Conservation (phyloP, 495 filamentous ascomycete genomes). For the Lophium mytilinum region DNA sequence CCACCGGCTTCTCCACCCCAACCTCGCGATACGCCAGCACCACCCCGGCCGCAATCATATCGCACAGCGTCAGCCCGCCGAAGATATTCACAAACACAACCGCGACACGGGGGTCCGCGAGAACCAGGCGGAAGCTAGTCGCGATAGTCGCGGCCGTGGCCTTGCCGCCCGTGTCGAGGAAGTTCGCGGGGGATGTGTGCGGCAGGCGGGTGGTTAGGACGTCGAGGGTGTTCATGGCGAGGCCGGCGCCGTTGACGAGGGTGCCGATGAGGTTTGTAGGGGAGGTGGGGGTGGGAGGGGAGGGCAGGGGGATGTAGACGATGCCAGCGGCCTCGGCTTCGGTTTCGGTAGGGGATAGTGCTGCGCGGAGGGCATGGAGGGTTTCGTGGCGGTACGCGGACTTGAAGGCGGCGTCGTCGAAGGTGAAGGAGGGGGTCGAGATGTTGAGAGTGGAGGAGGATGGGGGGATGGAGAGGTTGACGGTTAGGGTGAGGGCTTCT, state of each 20-base stretch:
- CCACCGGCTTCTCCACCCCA: conserved; percentile 61
- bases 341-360: conserved; percentile 51
- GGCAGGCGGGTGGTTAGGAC: conserved; percentile 56
- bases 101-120: conserved; percentile 62
- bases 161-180: conserved; percentile 86
- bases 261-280: conserved; percentile 53
- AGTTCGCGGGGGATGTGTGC: conserved; percentile 54
- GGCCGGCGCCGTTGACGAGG: conserved; percentile 78
- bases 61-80: conserved; percentile 72
- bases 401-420: conserved; percentile 72
- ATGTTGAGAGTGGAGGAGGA: conserved; percentile 1
- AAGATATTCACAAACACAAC: conserved; percentile 86
- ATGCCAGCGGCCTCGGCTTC: conserved; percentile 65
- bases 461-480: conserved; percentile 9
- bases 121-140: conserved; percentile 62
- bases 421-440: conserved; percentile 36
- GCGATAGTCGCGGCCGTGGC: conserved; percentile 80
- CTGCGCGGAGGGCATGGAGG: conserved; percentile 49
- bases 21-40: conserved; percentile 70
- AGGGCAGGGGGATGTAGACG: conserved; percentile 52
- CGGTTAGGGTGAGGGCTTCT: conserved; percentile 49
- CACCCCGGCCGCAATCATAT: conserved; percentile 84
- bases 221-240: conserved; percentile 90
- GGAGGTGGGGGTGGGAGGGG: conserved; percentile 5
- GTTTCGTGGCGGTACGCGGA: conserved; percentile 56